phyloP scores from a whole-genome alignment of 345 rosid species.

The Gossypium rotundifolium region DNA sequence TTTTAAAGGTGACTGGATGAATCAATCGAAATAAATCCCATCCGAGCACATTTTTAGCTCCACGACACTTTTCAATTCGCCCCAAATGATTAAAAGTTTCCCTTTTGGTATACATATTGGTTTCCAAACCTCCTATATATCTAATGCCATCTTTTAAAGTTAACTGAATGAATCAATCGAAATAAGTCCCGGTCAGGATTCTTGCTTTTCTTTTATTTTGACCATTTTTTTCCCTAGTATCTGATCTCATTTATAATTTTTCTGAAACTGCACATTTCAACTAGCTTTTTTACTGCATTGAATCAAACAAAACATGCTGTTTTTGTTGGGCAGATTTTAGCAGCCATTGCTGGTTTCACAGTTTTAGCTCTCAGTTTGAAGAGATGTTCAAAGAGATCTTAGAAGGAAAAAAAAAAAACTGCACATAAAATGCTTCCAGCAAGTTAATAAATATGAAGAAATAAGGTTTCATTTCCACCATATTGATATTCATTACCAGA shows the following conservation, averaged over 20 bases:
- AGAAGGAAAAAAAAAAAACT: neutral
- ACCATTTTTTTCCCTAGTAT: too few relatives aligned
- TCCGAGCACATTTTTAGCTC: too few relatives aligned
- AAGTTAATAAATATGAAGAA: neutral
- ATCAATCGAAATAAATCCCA: neutral
- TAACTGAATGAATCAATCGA: too few relatives aligned
- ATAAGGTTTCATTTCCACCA: neutral
- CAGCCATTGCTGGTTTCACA: constrained; percentile 48
- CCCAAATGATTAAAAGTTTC: too few relatives aligned
- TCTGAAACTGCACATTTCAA: neutral
- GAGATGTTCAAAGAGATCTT: constrained; percentile 51
- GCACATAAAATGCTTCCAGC: neutral
- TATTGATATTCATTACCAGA: neutral
- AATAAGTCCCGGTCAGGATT: neutral
- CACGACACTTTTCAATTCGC: too few relatives aligned
- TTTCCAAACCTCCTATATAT: too few relatives aligned
- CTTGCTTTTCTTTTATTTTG: neutral
- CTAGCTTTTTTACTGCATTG: neutral
- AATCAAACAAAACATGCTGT: neutral
- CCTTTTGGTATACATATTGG: too few relatives aligned
- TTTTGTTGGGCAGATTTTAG: constrained; percentile 50
- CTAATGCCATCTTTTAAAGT: too few relatives aligned
- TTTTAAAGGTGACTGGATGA: too few relatives aligned
- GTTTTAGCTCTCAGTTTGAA: constrained; percentile 49
- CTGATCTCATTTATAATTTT: neutral